A percentile compares a stretch with the other conserved stretches of the same genome.
Evolutionary conservation across 306 rosid genomes (phyloP).

Genomic region (Neltuma alba): DNA sequence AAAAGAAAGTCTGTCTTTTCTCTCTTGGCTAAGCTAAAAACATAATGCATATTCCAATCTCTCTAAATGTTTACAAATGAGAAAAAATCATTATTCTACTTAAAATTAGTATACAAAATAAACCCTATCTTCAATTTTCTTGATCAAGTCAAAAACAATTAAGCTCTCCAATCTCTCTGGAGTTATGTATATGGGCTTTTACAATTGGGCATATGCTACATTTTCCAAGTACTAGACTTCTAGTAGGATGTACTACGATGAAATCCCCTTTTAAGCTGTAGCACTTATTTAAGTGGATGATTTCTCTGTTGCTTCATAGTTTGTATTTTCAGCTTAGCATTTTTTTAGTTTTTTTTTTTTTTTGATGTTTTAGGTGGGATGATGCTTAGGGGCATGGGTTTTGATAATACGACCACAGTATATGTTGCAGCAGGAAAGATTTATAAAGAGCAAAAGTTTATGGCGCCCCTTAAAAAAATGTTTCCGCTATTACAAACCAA

Average conservation of each 20-base stretch:
- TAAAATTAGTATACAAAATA: background rate
- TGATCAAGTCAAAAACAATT: background rate
- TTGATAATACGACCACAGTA: conserved; percentile 81
- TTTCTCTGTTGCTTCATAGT: conserved; percentile 2
- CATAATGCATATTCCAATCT: background rate
- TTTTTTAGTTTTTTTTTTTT: too few species aligned
- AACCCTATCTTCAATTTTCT: background rate
- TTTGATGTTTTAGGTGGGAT: conserved; percentile 68
- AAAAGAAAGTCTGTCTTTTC: background rate
- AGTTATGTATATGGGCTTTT: background rate
- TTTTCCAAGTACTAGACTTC: background rate
- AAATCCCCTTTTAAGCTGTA: background rate
- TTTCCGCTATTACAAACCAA: conserved; percentile 92
- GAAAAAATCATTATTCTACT: background rate
- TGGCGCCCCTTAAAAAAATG: conserved; percentile 95
- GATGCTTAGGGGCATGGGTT: conserved; percentile 99
- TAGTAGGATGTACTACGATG: background rate
- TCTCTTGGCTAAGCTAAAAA: background rate
- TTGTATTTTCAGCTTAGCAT: conserved; percentile 25
- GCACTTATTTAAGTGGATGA: background rate
- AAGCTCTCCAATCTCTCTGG: background rate
- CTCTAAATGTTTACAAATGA: background rate
- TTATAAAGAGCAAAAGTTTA: conserved; percentile 78
- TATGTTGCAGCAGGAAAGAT: conserved; percentile 93
- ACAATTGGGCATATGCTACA: background rate